phyloP scores from a whole-genome alignment of 2,329 filamentous ascomycete species.

The Gyromitra esculenta region DNA sequence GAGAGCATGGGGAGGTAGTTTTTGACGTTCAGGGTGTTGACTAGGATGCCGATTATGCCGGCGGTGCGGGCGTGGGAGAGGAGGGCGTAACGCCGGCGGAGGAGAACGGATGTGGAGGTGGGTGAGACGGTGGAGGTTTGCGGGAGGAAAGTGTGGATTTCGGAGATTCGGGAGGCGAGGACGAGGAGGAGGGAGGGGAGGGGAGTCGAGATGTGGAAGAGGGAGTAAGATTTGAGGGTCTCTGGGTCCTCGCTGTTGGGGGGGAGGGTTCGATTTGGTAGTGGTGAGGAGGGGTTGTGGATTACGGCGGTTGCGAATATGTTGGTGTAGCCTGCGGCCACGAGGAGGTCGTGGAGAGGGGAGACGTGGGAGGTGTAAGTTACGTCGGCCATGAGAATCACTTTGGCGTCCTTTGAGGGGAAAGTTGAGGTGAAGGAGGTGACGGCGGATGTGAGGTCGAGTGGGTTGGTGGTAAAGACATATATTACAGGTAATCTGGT shows the following conservation, averaged over 20 bases:
- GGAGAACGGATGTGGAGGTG: constrained; percentile 65
- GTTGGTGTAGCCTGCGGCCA: constrained; percentile 72
- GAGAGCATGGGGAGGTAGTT: constrained; percentile 87
- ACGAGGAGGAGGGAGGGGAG: constrained; percentile 85
- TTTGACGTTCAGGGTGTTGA: constrained; percentile 91
- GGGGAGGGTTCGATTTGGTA: constrained; percentile 84
- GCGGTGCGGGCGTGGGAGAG: constrained; percentile 81
- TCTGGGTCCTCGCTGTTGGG: constrained; percentile 56
- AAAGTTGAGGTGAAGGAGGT: constrained; percentile 76
- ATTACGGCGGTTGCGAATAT: constrained; percentile 76
- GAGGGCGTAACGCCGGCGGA: constrained; percentile 88
- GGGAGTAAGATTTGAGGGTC: constrained; percentile 72
- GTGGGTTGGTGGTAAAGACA: constrained; percentile 70
- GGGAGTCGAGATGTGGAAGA: constrained; percentile 87
- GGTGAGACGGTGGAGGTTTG: constrained; percentile 66
- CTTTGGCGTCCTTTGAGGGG: constrained; percentile 69
- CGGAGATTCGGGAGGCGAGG: constrained; percentile 77
- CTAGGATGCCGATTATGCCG: constrained; percentile 88
- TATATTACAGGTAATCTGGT: constrained; percentile 57
- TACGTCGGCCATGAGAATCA: constrained; percentile 88
- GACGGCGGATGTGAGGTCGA: constrained; percentile 71
- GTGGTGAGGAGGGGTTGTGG: constrained; percentile 78
- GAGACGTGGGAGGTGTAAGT: constrained; percentile 81
- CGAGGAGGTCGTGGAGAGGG: constrained; percentile 67
- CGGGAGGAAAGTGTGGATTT: constrained; percentile 58